These are phyloP conservation scores for Teunomyces aglyptinius DNA, from an alignment of 805 yeast genomes.

Conservation along the genomic window DNA sequence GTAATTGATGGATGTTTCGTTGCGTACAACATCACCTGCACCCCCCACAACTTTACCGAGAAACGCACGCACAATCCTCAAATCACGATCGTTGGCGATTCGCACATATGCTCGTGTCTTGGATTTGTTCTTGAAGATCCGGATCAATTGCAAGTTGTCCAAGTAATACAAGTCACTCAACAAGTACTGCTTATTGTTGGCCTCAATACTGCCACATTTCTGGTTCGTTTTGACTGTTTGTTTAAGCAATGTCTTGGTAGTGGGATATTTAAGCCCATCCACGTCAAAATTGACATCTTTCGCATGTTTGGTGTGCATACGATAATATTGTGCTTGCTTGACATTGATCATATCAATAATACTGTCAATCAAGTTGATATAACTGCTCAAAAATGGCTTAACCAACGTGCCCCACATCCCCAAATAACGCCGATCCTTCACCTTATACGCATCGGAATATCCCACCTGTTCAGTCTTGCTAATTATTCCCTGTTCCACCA, in stretches of 20 bases:
- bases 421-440: constrained; percentile 23
- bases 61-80: constrained; percentile 23
- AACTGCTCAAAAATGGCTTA: constrained; percentile 35
- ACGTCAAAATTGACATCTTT: constrained; percentile 8
- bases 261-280: constrained; percentile 22
- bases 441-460: constrained; percentile 15
- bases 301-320: constrained; percentile 11
- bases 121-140: constrained; percentile 40
- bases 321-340: constrained; percentile 12
- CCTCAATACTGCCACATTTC: constrained; percentile 21
- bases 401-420: constrained; percentile 27
- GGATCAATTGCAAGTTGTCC: constrained; percentile 32
- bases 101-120: constrained; percentile 41
- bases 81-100: constrained; percentile 27
- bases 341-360: constrained; percentile 12
- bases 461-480: constrained; percentile 13
- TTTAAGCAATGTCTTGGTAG: constrained; percentile 32
- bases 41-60: constrained; percentile 17
- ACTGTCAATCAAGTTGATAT: constrained; percentile 24
- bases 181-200: constrained; percentile 42
- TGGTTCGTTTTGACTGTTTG: constrained; percentile 16
- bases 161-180: constrained; percentile 39
- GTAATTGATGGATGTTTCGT: constrained; percentile 24
- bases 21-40: constrained; percentile 8
- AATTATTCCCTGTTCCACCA: constrained; percentile 15